A percentile compares a stretch with the other conserved stretches of the same genome.
Conservation (phyloP, 768 basidiomycete genomes). For the Dioszegia aurantiaca region DNA sequence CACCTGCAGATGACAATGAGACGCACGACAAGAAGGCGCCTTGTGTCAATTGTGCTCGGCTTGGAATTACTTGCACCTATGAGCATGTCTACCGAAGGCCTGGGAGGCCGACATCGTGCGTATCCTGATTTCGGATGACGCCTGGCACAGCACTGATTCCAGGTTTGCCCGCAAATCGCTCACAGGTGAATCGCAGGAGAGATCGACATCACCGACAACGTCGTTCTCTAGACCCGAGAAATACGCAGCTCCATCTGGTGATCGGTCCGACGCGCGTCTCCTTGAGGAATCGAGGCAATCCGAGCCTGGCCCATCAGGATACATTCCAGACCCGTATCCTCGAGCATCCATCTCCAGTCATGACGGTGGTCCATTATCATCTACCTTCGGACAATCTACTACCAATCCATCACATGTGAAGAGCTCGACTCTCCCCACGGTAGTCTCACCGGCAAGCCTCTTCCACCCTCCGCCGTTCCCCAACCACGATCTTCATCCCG, state of each 20-base stretch:
- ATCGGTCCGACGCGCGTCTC: too few species aligned
- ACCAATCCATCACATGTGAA: too few species aligned
- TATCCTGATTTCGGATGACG: too few species aligned
- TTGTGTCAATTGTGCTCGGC: slow-evolving; percentile 6
- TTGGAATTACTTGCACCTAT: slow-evolving; percentile 9
- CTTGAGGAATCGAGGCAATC: too few species aligned
- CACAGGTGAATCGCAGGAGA: not conserved
- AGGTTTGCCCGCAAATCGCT: not conserved
- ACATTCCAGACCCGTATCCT: too few species aligned
- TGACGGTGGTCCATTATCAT: too few species aligned
- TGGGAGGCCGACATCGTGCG: slow-evolving; percentile 8
- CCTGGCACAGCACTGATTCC: not conserved
- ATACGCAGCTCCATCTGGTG: too few species aligned
- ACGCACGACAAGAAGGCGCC: slow-evolving; percentile 5
- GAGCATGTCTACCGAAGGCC: slow-evolving; percentile 11
- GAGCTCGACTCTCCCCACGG: too few species aligned
- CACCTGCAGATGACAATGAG: slow-evolving; percentile 4
- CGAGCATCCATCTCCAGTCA: too few species aligned
- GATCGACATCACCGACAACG: not conserved
- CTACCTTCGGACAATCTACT: too few species aligned
- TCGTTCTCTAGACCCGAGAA: not conserved
- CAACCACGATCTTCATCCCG: not conserved
- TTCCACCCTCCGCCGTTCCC: not conserved
- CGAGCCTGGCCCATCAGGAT: too few species aligned
- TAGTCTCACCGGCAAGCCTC: not conserved